Evolutionary conservation across 768 basidiomycete species (phyloP), one percentile per base, ranked within the genome.

Genomic region (Pisolithus orientalis): DNA sequence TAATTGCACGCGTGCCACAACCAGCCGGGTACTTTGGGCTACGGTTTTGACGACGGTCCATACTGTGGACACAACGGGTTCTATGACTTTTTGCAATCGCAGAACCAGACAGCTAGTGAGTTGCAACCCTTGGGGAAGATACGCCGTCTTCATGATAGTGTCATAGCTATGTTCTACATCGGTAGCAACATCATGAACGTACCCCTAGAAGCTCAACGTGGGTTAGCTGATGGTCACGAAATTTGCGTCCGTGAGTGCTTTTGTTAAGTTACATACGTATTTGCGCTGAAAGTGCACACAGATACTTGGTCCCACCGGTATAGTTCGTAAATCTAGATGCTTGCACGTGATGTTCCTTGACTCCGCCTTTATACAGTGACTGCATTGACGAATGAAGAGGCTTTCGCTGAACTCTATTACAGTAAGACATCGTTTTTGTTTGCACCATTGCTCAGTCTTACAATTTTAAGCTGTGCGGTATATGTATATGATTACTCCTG

Each of bases 351-450:
- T 28, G 14, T 28, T 39, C 6, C 47, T 17, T 21, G 38, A 25
- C 52, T 38, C 31, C 39, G 24, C 13, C 13, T n/a, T 6, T 43
- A 29, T 16, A 1, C 52, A 83, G 81, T 77, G 79, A 85, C 85
- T 0, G 62, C 79, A 2, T 71, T 85, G 42, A 67, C 75, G 8
- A 90, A 82, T 61, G 71, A 80, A 57, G 70, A 84, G 54, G 84
- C 80, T 4, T 87, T 90, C 53, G 88, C 87, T 3, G 88, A 92
- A 65, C 72, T 92, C n/a, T 89, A 84, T 53, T 92, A 88, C 68
- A 81, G 80, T 79, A 57, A 38, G 79, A 64, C 3, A 21, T 49
- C 6, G 4, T 4, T 38, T 5, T 21, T 17, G 24, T 38, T 9
- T 21, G 17, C 0, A 3, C 27, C 43, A 4, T 32, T 40, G 21